Evolutionary conservation across 306 rosid species (phyloP).

Genomic region (Malus sylvestris): DNA sequence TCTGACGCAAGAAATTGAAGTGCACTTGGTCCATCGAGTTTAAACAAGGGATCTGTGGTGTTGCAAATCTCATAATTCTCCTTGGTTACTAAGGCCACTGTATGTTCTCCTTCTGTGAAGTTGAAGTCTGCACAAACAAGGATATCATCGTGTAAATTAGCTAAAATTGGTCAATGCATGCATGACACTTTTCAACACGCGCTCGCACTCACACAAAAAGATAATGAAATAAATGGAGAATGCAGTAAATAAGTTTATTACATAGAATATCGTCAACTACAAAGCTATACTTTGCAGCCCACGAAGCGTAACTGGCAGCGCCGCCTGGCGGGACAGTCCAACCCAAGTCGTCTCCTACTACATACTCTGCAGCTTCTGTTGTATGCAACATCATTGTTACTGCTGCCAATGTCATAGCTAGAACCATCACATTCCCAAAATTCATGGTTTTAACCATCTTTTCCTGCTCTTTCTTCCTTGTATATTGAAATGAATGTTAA

Average conservation of each 20-base stretch:
- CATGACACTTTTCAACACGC: too few species aligned
- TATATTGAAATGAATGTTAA: too few species aligned
- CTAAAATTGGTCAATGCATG: too few species aligned
- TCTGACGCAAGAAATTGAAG: too few species aligned
- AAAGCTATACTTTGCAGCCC: conserved; percentile 8
- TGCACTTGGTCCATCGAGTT: not conserved
- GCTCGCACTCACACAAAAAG: too few species aligned
- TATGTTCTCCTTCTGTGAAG: not conserved
- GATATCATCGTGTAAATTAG: too few species aligned
- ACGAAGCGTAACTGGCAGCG: not conserved
- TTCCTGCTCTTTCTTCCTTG: too few species aligned
- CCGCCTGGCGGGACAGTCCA: conserved; percentile 29
- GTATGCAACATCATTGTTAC: not conserved
- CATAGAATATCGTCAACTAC: conserved; percentile 32
- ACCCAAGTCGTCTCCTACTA: conserved; percentile 16
- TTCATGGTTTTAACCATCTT: not conserved
- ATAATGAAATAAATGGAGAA: not conserved
- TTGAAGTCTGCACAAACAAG: not conserved
- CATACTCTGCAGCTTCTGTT: not conserved
- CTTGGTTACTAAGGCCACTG: not conserved
- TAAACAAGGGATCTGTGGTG: not conserved
- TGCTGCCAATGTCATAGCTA: not conserved
- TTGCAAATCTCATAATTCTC: not conserved
- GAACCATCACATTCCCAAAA: not conserved
- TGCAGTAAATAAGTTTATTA: not conserved